Conservation (phyloP, 352 stramenopile species). For the Saprolegnia parasitica region DNA sequence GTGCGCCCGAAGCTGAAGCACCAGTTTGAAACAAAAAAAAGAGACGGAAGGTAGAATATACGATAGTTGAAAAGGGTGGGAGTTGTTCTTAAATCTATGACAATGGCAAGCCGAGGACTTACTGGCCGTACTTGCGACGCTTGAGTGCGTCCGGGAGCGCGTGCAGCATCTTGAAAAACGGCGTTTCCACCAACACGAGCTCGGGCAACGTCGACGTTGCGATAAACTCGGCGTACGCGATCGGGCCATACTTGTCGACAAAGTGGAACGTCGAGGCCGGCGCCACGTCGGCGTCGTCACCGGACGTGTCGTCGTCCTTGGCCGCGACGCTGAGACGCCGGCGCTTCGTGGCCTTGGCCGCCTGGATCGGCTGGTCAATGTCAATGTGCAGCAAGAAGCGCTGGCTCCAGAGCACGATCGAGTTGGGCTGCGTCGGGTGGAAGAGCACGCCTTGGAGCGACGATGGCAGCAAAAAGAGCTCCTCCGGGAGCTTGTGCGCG, state of each 20-base stretch:
- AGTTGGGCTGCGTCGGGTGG: constrained; percentile 65
- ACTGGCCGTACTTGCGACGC: constrained; percentile 67
- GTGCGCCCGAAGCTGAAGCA: too few species aligned
- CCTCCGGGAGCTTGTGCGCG: constrained; percentile 67
- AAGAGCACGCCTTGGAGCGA: constrained; percentile 77
- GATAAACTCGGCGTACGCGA: constrained; percentile 83
- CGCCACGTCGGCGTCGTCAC: constrained; percentile 58
- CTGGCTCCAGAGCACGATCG: constrained; percentile 76
- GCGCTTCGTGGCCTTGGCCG: constrained; percentile 39
- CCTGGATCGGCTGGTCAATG: constrained; percentile 39
- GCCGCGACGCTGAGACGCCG: constrained; percentile 52
- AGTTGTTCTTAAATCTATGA: neutral
- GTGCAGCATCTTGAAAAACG: constrained; percentile 82
- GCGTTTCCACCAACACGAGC: constrained; percentile 76
- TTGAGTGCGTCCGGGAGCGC: constrained; percentile 71
- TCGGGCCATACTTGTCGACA: constrained; percentile 74
- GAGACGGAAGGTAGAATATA: too few species aligned
- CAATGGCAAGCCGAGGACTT: constrained; percentile 5
- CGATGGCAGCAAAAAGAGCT: constrained; percentile 53
- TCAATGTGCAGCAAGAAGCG: constrained; percentile 80
- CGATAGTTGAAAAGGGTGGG: too few species aligned
- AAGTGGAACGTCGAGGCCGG: constrained; percentile 65
- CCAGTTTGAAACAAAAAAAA: too few species aligned
- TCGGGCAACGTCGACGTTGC: constrained; percentile 43
- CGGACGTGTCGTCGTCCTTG: constrained; percentile 49